Evolutionary conservation across 768 basidiomycete species (phyloP).

Genomic region (Pholiota conissans): DNA sequence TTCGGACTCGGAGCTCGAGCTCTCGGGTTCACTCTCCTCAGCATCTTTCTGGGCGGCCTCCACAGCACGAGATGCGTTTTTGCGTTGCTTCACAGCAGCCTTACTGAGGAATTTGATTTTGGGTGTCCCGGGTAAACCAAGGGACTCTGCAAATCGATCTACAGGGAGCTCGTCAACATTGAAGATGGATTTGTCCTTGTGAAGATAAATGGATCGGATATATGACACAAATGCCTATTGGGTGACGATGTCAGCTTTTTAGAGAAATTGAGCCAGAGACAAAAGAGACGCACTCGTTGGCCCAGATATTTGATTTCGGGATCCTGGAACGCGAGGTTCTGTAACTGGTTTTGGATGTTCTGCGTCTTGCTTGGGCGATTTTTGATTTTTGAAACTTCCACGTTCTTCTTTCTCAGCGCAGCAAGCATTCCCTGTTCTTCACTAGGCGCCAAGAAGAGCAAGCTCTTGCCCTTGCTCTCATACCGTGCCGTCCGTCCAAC

Average conservation of each 20-base stretch:
- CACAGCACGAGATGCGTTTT: constrained; percentile 63
- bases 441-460: constrained; percentile 82
- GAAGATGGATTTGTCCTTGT: constrained; percentile 94
- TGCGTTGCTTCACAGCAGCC: constrained; percentile 71
- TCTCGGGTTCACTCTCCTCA: constrained; percentile 17
- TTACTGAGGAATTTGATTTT: constrained; percentile 86
- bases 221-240: constrained; percentile 93
- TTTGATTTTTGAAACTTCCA: constrained; percentile 80
- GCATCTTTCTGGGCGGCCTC: constrained; percentile 34
- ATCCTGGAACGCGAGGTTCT: constrained; percentile 91
- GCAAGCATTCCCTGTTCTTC: constrained; percentile 91
- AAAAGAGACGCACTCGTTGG: constrained; percentile 63
- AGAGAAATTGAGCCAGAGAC: too few species aligned
- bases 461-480: constrained; percentile 82
- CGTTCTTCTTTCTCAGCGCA: constrained; percentile 68
- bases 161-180: constrained; percentile 80
- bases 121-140: constrained; percentile 92
- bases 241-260: not conserved
- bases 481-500: constrained; percentile 96
- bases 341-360: constrained; percentile 83
- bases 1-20: constrained; percentile 10
- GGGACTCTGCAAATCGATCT: constrained; percentile 81
- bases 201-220: constrained; percentile 86
- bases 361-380: constrained; percentile 85
- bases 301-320: constrained; percentile 97